Base-by-base conservation (phyloP, 495 filamentous ascomycete genomes). In the Hypoxylon rickii region DNA sequence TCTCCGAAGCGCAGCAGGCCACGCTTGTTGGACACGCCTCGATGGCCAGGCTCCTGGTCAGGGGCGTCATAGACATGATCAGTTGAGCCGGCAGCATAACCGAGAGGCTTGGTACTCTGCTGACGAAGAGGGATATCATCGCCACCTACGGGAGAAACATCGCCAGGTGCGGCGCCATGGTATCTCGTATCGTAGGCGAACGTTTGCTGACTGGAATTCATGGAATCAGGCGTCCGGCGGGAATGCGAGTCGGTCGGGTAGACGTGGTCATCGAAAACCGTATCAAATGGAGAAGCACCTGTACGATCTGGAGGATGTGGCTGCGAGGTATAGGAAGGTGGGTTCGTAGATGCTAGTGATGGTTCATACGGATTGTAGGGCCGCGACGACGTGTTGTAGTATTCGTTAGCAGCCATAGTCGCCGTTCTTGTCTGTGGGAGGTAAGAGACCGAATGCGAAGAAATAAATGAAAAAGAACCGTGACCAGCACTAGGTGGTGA, bases 381-480 rank as follows among this genome's bases (percentile, higher is more conserved):
- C 17, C 68, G 69, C 58, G 81, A 75, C 51, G 74, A 76, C 43
- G 74, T 66, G 67, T 82, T 81, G 76, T 92, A 92, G 71, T 91
- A 92, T 51, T 90, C 86, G 77, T 91, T 89, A 55, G 89, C 81
- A 44, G 90, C 87, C 90, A 95, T 96, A 66, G 39, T 82, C 33
- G 10, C 37, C 34, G 11, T 26, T 40, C 15, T 26, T 17, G 32
- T 24, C 17, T n/a, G n/a, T n/a, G n/a, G n/a, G n/a, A n/a, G n/a
- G n/a, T n/a, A n/a, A 3, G 13, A 10, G 36, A 4, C 15, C 4
- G 22, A 24, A 7, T 29, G 33, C n/a, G n/a, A n/a, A 51, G n/a
- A 36, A n/a, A n/a, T n/a, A n/a, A n/a, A 34, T 18, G 36, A 44
- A 8, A 36, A 16, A 32, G 12, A 38, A 20, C 2, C 8, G 58